Evolutionary conservation across 2,329 filamentous ascomycete genomes (phyloP), one percentile per base, ranked within the genome.

Genomic region (Alternaria arbusti): DNA sequence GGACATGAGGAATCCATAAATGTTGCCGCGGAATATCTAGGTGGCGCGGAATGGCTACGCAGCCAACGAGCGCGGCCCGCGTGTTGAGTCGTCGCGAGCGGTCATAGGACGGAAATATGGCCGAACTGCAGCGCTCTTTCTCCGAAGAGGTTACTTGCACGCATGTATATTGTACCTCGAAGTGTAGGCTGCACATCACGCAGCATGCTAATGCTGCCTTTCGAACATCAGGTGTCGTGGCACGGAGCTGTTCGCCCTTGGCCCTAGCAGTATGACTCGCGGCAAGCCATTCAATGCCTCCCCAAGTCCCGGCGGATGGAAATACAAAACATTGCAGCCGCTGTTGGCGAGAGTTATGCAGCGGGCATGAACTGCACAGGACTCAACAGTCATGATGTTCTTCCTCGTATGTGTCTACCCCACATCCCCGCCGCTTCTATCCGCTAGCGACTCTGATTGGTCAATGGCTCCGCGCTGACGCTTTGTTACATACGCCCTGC

Each of bases 361-460:
- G 36, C 3, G n/a, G 5, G 3, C n/a, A 2, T 1, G 36, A 40
- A 2, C 9, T 40, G 36, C 17, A 32, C 20, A 15, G 28, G 3
- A 51, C 17, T 23, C 30, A 52, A 20, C 49, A 52, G n/a, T 36
- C 40, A 22, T 46, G 17, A 46, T 32, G 25, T 43, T 30, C 12
- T n/a, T 9, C 4, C 10, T 13, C 43, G 17, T 13, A 23, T 28
- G 13, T 13, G 11, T 10, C 6, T 10, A 7, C n/a, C 46, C 15
- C 47, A 15, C 15, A 57, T 15, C 17, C 22, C n/a, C 32, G 36
- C 59, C 54, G 54, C 26, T 28, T 44, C 23, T 52, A 61, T n/a
- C 46, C 46, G 46, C 46, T 22, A 36, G 15, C 22, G 20, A 13
- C 23, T 3, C 55, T 49, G 60, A 63, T 63, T 63, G 60, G 60